phyloP scores from a whole-genome alignment of 306 rosid genomes.

The Glycine tomentella region DNA sequence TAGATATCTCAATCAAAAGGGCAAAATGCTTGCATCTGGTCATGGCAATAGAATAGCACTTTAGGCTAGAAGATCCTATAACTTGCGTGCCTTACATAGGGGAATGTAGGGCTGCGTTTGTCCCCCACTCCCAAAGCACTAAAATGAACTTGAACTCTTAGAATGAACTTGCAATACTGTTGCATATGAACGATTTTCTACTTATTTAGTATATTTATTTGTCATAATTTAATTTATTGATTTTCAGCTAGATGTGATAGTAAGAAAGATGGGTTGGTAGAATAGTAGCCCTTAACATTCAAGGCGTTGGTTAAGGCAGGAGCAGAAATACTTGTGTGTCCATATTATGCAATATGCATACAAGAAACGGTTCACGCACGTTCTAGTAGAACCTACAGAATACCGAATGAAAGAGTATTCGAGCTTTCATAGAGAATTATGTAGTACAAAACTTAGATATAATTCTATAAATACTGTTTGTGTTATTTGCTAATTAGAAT shows the following conservation, averaged over 20 bases:
- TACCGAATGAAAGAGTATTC: background rate
- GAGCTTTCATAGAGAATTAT: background rate
- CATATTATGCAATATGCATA: background rate
- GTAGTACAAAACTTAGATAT: too few relatives aligned
- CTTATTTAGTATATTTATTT: background rate
- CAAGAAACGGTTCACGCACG: too few relatives aligned
- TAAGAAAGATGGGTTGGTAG: background rate
- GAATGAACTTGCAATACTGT: background rate
- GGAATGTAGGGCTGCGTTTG: constrained; percentile 19
- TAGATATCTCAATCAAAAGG: constrained; percentile 36
- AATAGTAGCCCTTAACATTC: background rate
- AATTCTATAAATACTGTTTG: too few relatives aligned
- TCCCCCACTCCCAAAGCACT: constrained; percentile 36
- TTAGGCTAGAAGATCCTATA: too few relatives aligned
- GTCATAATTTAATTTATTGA: background rate
- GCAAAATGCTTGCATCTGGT: background rate
- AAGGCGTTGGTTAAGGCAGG: background rate
- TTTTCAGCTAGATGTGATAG: background rate
- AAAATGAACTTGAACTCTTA: constrained; percentile 21
- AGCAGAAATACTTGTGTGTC: background rate
- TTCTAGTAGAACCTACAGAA: too few relatives aligned
- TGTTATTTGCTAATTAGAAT: too few relatives aligned
- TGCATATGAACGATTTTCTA: background rate
- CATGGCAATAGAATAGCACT: background rate
- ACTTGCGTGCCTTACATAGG: too few relatives aligned